phyloP scores from a whole-genome alignment of 2,329 filamentous ascomycete genomes.

The Talaromyces pinophilus region DNA sequence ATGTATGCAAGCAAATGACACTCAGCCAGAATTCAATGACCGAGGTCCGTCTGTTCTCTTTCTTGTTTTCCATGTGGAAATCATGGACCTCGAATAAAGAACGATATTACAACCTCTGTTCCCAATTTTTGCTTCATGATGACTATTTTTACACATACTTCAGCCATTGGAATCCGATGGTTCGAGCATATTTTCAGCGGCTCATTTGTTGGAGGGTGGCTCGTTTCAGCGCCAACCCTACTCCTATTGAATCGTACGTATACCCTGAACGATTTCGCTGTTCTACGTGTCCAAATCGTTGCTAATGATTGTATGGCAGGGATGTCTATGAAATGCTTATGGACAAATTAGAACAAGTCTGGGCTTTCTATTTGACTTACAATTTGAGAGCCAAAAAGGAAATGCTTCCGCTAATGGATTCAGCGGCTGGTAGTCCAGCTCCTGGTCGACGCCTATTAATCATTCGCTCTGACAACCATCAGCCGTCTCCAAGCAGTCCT shows the following conservation, averaged over 20 bases:
- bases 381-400: slow-evolving; percentile 65
- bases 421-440: slow-evolving; percentile 79
- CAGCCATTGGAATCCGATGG: slow-evolving; percentile 95
- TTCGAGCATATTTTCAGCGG: slow-evolving; percentile 88
- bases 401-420: slow-evolving; percentile 64
- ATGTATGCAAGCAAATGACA: slow-evolving; percentile 76
- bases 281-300: neutral
- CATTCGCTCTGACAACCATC: slow-evolving; percentile 73
- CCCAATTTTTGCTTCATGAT: slow-evolving; percentile 73
- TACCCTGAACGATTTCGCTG: neutral
- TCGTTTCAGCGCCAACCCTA: slow-evolving; percentile 68
- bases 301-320: slow-evolving; percentile 42
- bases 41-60: slow-evolving; percentile 79
- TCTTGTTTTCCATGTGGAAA: slow-evolving; percentile 79
- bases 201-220: slow-evolving; percentile 87
- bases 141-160: slow-evolving; percentile 78
- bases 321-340: slow-evolving; percentile 69
- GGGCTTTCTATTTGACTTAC: slow-evolving; percentile 77
- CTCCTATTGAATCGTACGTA: slow-evolving; percentile 67
- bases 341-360: slow-evolving; percentile 68
- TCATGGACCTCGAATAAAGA: slow-evolving; percentile 65
- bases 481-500: slow-evolving; percentile 52
- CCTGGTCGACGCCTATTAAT: slow-evolving; percentile 86
- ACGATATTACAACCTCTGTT: slow-evolving; percentile 69
- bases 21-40: slow-evolving; percentile 86